Conservation (phyloP, 495 filamentous ascomycete species). For the Cladorrhinum samala region DNA sequence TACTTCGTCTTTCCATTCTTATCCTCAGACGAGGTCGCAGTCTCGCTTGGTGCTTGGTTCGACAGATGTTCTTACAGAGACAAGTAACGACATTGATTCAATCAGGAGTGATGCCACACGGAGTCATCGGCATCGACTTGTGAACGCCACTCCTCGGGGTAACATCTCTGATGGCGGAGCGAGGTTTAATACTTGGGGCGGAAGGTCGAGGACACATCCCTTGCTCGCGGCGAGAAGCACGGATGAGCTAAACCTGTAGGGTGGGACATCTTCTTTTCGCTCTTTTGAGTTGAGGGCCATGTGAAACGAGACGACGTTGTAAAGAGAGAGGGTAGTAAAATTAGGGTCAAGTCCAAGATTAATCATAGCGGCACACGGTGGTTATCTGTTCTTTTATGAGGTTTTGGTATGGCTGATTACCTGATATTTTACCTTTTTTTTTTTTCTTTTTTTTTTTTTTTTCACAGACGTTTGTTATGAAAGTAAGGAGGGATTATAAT, state of each 20-base stretch:
- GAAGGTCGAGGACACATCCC: conserved; percentile 3
- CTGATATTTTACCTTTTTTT: background rate
- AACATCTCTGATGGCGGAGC: background rate
- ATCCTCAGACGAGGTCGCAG: conserved; percentile 10
- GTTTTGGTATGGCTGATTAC: background rate
- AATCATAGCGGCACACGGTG: background rate
- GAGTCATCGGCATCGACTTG: background rate
- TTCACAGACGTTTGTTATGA: too few relatives aligned
- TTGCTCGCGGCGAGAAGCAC: background rate
- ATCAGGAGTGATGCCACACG: conserved; percentile 8
- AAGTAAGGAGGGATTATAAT: too few relatives aligned
- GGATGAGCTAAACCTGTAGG: too few relatives aligned
- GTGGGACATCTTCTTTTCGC: too few relatives aligned
- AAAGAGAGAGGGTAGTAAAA: too few relatives aligned
- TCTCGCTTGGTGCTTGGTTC: background rate
- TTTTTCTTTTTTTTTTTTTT: background rate
- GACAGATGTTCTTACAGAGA: background rate
- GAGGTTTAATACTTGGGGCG: conserved; percentile 10
- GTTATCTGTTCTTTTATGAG: background rate
- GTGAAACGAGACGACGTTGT: too few relatives aligned
- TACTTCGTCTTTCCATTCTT: conserved; percentile 22
- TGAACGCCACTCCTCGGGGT: background rate
- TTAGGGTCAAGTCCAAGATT: background rate
- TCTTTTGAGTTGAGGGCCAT: too few relatives aligned
- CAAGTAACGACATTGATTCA: conserved; percentile 1